These are phyloP conservation scores for Fragaria ananassa DNA, from an alignment of 306 rosid genomes.

Conservation along the genomic window DNA sequence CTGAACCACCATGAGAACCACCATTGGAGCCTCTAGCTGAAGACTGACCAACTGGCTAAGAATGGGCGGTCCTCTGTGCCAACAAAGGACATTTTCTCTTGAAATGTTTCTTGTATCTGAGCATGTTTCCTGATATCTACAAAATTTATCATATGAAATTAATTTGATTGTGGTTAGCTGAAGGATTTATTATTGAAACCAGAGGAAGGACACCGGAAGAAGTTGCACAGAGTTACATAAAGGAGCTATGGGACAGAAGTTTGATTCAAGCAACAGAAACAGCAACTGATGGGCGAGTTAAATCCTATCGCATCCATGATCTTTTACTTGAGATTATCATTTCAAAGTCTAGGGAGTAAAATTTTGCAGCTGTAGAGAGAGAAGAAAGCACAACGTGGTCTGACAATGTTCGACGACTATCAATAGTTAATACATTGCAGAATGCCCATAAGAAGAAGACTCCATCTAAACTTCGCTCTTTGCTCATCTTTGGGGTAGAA, in stretches of 20 bases:
- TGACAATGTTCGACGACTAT: conserved; percentile 45
- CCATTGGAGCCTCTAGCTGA: too few relatives aligned
- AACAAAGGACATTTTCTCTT: too few relatives aligned
- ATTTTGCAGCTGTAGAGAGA: conserved; percentile 40
- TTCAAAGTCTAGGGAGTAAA: conserved; percentile 46
- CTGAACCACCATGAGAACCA: too few relatives aligned
- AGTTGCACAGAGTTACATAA: conserved; percentile 54
- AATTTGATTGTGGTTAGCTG: conserved; percentile 61
- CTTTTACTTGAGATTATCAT: conserved; percentile 45
- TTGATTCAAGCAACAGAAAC: conserved; percentile 34
- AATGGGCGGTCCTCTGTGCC: too few relatives aligned
- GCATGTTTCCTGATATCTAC: conserved; percentile 41
- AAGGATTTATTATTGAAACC: conserved; percentile 44
- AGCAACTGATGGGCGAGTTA: conserved; percentile 13
- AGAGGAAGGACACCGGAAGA: conserved; percentile 47
- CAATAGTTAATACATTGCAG: conserved; percentile 33
- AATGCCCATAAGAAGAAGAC: conserved; percentile 34
- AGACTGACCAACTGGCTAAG: too few relatives aligned
- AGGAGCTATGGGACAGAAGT: conserved; percentile 53
- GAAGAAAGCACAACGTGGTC: conserved; percentile 34
- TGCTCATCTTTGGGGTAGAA: conserved; percentile 45
- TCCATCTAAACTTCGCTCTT: conserved; percentile 51
- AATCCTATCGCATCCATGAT: conserved; percentile 38
- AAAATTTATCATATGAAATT: conserved; percentile 39
- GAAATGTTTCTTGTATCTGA: conserved; percentile 55